Base-by-base conservation (phyloP, 2,329 filamentous ascomycete species). In the Sclerotinia trifoliorum region DNA sequence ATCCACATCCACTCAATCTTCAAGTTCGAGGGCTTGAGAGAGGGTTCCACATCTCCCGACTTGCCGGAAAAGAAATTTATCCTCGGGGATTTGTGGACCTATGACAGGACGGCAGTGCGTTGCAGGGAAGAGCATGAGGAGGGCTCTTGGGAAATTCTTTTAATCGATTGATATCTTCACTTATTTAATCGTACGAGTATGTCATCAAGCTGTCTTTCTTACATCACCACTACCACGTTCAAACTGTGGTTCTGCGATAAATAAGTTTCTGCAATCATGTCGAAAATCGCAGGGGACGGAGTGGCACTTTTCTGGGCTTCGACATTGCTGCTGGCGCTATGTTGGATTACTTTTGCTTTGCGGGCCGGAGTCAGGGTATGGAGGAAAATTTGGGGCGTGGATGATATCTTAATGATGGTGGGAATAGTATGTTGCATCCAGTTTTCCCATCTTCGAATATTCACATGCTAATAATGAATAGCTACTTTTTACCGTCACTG, bases 351-450 rank as follows among this genome's bases (percentile, higher is more conserved):
- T 15, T 72, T 75, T 52, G 32, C 70, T 26, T 29, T 70, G 56
- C 71, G 76, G 11, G 60, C 73, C 3, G 68, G 52, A 42, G 74
- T 77, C 48, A 70, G 75, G 52, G 67, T 68, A 71, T 75, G 73
- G 74, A 72, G 73, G 46, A 73, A 73, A 56, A 73, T 71, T 11
- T 72, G 72, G 65, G 76, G 76, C 5, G 7, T 71, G 44, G 76
- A 77, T 69, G 75, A 77, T 60, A 69, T 68, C 51, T 35, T 74
- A 26, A 77, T 77, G 76, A 55, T 35, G 13, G 49, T 69, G 51
- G 76, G 76, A 10, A 66, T 76, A 13, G 76, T 77, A 73, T 46
- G 71, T 77, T 46, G 10, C 24, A 29, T 10, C 8, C 6, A 10
- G 10, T 6, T 24, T 49, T 29, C 21, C 21, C 10, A 29, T 26